Conservation (phyloP, 75 land plant genomes). For the Azolla pinnata region DNA sequence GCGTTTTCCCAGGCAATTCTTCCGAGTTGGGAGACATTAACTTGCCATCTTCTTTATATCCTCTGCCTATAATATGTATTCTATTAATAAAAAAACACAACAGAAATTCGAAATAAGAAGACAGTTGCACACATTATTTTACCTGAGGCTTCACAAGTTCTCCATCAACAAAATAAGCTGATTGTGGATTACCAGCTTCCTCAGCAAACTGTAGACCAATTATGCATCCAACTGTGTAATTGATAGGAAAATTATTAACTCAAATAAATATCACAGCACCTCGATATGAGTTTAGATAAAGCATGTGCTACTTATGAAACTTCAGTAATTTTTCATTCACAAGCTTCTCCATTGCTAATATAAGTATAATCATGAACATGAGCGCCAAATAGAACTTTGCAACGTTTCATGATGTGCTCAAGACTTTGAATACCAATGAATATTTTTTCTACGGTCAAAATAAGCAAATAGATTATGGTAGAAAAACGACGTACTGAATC, state of each 20-base stretch:
- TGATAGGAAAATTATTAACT: no score
- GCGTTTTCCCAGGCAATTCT: slow-evolving; percentile 87
- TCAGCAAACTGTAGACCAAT: not conserved
- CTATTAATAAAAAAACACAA: no score
- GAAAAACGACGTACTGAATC: slow-evolving; percentile 80
- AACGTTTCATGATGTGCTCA: no score
- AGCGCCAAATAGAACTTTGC: no score
- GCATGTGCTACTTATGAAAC: slow-evolving; percentile 47
- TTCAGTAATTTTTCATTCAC: slow-evolving; percentile 74
- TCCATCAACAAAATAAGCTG: slow-evolving; percentile 56
- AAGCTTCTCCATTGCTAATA: slow-evolving; percentile 79
- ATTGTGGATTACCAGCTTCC: not conserved
- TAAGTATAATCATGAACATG: slow-evolving; percentile 32
- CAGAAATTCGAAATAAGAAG: not conserved
- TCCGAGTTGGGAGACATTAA: slow-evolving; percentile 85
- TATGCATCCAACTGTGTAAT: no score
- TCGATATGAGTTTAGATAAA: not conserved
- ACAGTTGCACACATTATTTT: not conserved
- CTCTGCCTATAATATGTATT: slow-evolving; percentile 72
- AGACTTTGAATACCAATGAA: no score
- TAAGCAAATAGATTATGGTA: slow-evolving; percentile 84
- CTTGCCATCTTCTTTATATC: slow-evolving; percentile 71
- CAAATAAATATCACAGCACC: not conserved
- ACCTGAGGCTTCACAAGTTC: slow-evolving; percentile 73
- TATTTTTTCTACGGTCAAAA: slow-evolving; percentile 85